These are phyloP conservation scores for Camelina neglecta DNA, from an alignment of 345 rosid species.

Conservation along the genomic window DNA sequence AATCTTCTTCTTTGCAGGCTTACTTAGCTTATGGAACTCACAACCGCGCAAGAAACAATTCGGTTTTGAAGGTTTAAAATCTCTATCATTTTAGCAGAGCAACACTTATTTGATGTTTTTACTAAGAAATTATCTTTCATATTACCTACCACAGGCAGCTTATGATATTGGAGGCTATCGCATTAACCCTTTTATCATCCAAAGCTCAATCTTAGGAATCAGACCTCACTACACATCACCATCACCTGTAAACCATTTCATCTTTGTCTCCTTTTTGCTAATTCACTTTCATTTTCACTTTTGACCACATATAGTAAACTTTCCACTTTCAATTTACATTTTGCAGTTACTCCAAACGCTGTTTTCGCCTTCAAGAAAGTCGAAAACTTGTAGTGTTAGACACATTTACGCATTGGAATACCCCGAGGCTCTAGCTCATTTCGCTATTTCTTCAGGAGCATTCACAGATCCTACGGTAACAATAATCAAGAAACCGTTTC, in stretches of 20 bases:
- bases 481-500: not conserved
- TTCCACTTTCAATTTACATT: not conserved
- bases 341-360: constrained; percentile 78
- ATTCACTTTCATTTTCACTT: not conserved
- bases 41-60: constrained; percentile 51
- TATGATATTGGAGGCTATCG: constrained; percentile 77
- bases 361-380: constrained; percentile 79
- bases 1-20: constrained; percentile 59
- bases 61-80: constrained; percentile 61
- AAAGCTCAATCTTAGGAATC: constrained; percentile 74
- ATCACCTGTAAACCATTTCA: constrained; percentile 54
- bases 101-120: constrained; percentile 2
- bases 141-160: constrained; percentile 61
- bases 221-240: constrained; percentile 61
- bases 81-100: not conserved
- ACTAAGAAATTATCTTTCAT: not conserved
- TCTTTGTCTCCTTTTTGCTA: not conserved
- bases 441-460: constrained; percentile 77
- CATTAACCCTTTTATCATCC: constrained; percentile 64
- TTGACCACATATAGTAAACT: constrained; percentile 6
- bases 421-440: constrained; percentile 84
- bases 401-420: constrained; percentile 80
- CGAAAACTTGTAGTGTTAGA: constrained; percentile 50
- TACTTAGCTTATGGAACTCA: constrained; percentile 77
- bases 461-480: constrained; percentile 77